Base-by-base conservation (phyloP, 1,139 yeast genomes). In the Magnusiomyces paraingens region DNA sequence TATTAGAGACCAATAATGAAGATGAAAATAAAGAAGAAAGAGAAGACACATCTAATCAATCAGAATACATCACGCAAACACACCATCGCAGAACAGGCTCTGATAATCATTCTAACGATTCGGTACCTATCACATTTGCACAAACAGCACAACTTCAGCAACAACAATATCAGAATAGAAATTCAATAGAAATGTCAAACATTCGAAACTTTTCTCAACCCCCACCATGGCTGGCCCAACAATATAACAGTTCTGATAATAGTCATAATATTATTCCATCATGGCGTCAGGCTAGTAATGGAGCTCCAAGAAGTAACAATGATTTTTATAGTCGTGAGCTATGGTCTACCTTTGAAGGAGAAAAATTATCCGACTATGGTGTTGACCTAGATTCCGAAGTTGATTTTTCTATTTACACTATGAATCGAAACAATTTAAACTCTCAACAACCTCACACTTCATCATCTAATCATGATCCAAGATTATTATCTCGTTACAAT, bases 281-380 rank as follows among this genome's bases (percentile, higher is more conserved):
- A 4, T 52, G 39, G 52, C 42, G 49, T 43, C 40, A n/a, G 5
- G 5, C n/a, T n/a, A 26, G 32, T 26, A 8, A 26, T 8, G 44
- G 18, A 42, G 47, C 26, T 11, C 41, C 18, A n/a, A 44, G 36
- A 39, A 55, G 52, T 35, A 59, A 61, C 15, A 61, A 66, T 48
- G 73, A 67, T 29, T 72, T 67, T 55, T 73, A 68, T 61, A 62
- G 67, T 10, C 68, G 86, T 26, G 73, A 68, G 21, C 75, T 80
- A 50, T 91, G 96, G 96, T 71, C 71, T 56, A 90, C 88, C 64
- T 84, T 78, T 49, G 76, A 85, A 68, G 99, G 99, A 8, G 98
- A 91, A 64, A 77, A 79, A 3, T 71, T 93, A 52, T 78, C 78
- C 47, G 96, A 89, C 69, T 90, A 81, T 67, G 98, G 98, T 1